Base-by-base conservation (phyloP, 1,139 yeast genomes). In the Suhomyces anneliseae region DNA sequence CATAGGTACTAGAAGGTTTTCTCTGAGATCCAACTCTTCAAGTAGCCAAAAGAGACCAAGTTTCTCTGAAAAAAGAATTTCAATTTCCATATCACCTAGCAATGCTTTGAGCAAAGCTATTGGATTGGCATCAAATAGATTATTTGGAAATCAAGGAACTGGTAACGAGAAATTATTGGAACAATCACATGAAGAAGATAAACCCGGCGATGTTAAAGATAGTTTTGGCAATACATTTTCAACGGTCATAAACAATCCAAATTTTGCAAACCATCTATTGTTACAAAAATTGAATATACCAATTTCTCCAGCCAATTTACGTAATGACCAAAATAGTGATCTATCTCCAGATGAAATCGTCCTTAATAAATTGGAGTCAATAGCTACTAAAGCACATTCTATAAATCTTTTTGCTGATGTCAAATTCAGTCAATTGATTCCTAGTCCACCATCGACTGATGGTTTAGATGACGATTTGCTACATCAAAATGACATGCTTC, bases 301-400 rank as follows among this genome's bases (percentile, higher is more conserved):
- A 2, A 54, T 52, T 5, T 55, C 64, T 5, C 40, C 54, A 10
- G 43, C 52, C 3, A 47, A 45, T 37, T 48, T 47, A 27, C 50
- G 46, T 12, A 47, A 26, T 29, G 48, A 40, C 24, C 51, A 2
- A 43, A 44, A 44, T 50, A 48, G 39, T 56, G 7, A n/a, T 6
- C 32, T 34, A 10, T 29, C 62, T 6, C 58, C 65, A 9, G 81
- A 76, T 49, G 78, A 75, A 49, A 48, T 54, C 59, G 76, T 67
- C 42, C 69, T 60, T 68, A 65, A 68, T 42, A 78, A 76, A 46
- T 71, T 93, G 49, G 97, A 92, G 62, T 76, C 83, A 2, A 69
- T 90, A 43, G 90, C 96, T 4, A 90, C 96, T 1, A 90, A 90
- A 69, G 90, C 97, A 0, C 95, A 90, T 62, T 96, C 95, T 0